Base-by-base conservation (phyloP, 2,329 filamentous ascomycete genomes). In the Curvularia spicifera region DNA sequence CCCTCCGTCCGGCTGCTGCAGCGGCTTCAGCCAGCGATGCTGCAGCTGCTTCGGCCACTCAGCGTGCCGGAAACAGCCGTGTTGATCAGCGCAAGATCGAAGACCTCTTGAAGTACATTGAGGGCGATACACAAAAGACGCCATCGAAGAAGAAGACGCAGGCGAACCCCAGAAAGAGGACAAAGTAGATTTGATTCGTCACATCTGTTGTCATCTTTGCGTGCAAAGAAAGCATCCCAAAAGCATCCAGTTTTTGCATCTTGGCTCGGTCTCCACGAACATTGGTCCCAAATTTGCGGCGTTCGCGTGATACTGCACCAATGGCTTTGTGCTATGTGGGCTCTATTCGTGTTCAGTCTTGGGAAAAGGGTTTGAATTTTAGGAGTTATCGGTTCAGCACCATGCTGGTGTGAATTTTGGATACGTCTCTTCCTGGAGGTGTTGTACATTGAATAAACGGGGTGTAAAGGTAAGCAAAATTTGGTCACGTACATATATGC, bases 71-170 rank as follows among this genome's bases (percentile, higher is more conserved):
- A 26, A 80, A 59, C 13, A 65, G 68, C 40, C 66, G 71, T n/a
- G 63, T 93, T 47, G 91, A 96, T 74, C 87, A 89, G 54, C 85
- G 93, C 69, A 97, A 88, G 79, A 93, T 99, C 63, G 93, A 98
- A 69, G 94, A 99, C 76, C 81, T 99, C 40, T 83, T 99, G 74
- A 91, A 90, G 78, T 98, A 94, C 78, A 98, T 99, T 67, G 95
- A 98, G 78, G 94, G 93, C 18, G 78, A 79, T 28, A 66, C 71
- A 20, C 66, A 71, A 5, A 79, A 79, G 70, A 76, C 73, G 50
- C 74, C 77, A 31, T 74, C 77, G 51, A 82, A 83, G 74, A 81
- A 82, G 76, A 67, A 74, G 48, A 71, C 71, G 5, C 67, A 72
- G 44, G 51, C 76, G 15, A 81, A 82, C 67, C 80, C 80, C 15